Conservation (phyloP, 73 alveolate genomes). For the Breviolum minutum region DNA sequence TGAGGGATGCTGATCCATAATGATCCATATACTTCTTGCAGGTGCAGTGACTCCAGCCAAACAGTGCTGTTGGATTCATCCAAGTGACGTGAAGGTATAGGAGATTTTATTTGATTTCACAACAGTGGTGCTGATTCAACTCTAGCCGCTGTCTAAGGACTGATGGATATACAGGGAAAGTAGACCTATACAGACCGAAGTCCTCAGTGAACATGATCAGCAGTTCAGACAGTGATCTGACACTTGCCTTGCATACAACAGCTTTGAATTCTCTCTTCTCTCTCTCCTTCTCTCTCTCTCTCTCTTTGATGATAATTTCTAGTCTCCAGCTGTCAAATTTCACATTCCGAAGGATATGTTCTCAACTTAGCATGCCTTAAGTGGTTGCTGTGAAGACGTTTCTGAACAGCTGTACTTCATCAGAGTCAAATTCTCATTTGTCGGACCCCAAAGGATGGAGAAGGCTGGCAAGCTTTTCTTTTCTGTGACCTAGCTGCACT, state of each 20-base stretch:
- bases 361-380: not conserved
- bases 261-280: not conserved
- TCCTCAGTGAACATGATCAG: slow-evolving; percentile 56
- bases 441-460: slow-evolving; percentile 24
- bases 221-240: slow-evolving; percentile 48
- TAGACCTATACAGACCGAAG: slow-evolving; percentile 53
- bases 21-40: too few species aligned
- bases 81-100: too few species aligned
- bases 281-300: too few species aligned
- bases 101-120: too few species aligned
- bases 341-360: not conserved
- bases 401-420: too few species aligned
- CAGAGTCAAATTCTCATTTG: not conserved
- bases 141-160: not conserved
- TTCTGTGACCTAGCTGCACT: slow-evolving; percentile 25
- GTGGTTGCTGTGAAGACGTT: too few species aligned
- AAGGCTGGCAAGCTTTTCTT: slow-evolving; percentile 67
- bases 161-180: slow-evolving; percentile 71
- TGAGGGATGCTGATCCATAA: too few species aligned
- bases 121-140: not conserved
- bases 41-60: too few species aligned
- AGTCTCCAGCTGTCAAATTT: not conserved
- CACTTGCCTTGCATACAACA: not conserved
- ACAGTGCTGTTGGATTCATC: too few species aligned
- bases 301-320: too few species aligned